A percentile compares a stretch with the other conserved stretches of the same genome.
Conservation (phyloP, 2,329 filamentous ascomycete species). For the Aureobasidium pullulans region DNA sequence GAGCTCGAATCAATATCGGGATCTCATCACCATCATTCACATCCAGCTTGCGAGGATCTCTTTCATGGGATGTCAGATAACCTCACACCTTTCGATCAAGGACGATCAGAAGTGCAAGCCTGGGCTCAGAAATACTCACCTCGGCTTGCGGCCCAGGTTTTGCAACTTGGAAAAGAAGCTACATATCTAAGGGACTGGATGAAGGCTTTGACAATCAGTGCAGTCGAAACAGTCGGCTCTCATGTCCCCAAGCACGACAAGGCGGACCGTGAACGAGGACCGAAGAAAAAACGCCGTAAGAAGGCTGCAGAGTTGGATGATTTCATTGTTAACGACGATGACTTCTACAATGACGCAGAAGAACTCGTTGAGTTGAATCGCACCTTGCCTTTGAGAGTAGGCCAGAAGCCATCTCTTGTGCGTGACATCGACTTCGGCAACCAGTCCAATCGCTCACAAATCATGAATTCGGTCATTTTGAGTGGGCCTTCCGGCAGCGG, state of each 20-base stretch:
- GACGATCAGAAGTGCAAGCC: slow-evolving; percentile 60
- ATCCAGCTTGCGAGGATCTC: slow-evolving; percentile 54
- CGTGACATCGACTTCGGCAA: slow-evolving; percentile 18
- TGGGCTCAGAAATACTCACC: slow-evolving; percentile 90
- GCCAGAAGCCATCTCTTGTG: slow-evolving; percentile 20
- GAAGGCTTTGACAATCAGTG: slow-evolving; percentile 63
- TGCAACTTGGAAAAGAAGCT: slow-evolving; percentile 67
- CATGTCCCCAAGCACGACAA: slow-evolving; percentile 1
- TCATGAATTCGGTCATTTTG: slow-evolving; percentile 73
- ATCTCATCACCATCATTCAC: slow-evolving; percentile 23
- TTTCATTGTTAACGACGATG: slow-evolving; percentile 74
- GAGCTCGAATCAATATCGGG: background rate
- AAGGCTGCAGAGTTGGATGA: slow-evolving; percentile 62
- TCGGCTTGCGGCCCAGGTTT: slow-evolving; percentile 56
- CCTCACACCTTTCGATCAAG: slow-evolving; percentile 73
- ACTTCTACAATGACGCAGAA: slow-evolving; percentile 51
- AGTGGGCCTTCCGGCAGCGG: slow-evolving; percentile 86
- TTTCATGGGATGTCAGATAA: slow-evolving; percentile 53
- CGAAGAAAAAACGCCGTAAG: slow-evolving; percentile 60
- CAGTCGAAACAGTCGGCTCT: slow-evolving; percentile 56
- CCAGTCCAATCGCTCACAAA: slow-evolving; percentile 28
- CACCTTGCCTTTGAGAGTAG: background rate
- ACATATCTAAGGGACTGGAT: slow-evolving; percentile 74
- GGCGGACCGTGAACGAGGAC: slow-evolving; percentile 20
- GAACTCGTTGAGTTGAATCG: slow-evolving; percentile 58